These are phyloP conservation scores for Hypoxylon sp. DNA, from an alignment of 2,329 filamentous ascomycete genomes.

Conservation along the genomic window DNA sequence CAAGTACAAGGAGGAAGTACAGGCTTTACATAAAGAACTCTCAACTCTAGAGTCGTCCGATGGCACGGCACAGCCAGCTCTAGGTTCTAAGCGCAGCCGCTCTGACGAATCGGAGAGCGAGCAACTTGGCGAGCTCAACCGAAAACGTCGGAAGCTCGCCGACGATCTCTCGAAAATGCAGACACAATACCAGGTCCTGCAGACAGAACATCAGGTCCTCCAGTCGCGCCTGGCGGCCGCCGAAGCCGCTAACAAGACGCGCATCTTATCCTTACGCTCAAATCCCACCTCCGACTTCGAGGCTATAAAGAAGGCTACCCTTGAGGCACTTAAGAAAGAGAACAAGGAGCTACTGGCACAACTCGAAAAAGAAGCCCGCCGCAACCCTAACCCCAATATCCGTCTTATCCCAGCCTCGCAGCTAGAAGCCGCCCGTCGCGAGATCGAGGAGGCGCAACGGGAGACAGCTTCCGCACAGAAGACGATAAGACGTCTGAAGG, in stretches of 20 bases:
- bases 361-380: constrained; percentile 65
- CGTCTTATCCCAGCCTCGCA: constrained; percentile 81
- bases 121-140: constrained; percentile 83
- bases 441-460: constrained; percentile 77
- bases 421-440: constrained; percentile 79
- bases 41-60: constrained; percentile 68
- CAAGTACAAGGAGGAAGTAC: constrained; percentile 84
- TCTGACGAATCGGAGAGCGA: constrained; percentile 73
- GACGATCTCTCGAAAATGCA: constrained; percentile 67
- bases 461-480: constrained; percentile 83
- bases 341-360: constrained; percentile 86
- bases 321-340: constrained; percentile 82
- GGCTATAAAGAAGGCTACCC: constrained; percentile 83
- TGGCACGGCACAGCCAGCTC: constrained; percentile 54
- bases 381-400: constrained; percentile 55
- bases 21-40: constrained; percentile 80
- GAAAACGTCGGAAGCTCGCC: constrained; percentile 79
- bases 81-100: constrained; percentile 74
- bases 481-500: constrained; percentile 84
- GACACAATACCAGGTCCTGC: constrained; percentile 76
- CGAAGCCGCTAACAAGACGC: constrained; percentile 77
- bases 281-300: constrained; percentile 92
- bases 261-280: constrained; percentile 86
- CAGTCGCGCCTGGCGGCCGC: constrained; percentile 78
- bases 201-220: constrained; percentile 77